Evolutionary conservation across 345 rosid genomes (phyloP).

Genomic region (Gossypium rotundifolium): DNA sequence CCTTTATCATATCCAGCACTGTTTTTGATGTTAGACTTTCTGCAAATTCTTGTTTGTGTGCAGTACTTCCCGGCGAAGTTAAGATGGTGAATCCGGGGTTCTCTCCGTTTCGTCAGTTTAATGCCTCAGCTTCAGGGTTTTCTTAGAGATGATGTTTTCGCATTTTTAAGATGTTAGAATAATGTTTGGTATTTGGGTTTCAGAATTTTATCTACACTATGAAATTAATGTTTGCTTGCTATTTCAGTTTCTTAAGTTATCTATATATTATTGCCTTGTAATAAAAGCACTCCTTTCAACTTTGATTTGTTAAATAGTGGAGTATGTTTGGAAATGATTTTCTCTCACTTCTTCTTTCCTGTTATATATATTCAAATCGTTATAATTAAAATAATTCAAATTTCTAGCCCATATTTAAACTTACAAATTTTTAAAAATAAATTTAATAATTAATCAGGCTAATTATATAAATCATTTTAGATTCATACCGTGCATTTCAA

Average conservation of each 20-base stretch:
- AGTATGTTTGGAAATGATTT: not conserved
- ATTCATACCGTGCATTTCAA: too few species aligned
- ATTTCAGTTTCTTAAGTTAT: not conserved
- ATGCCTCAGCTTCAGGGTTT: not conserved
- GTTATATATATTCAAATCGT: not conserved
- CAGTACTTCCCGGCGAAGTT: conserved; percentile 39
- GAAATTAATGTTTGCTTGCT: not conserved
- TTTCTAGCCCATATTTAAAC: too few species aligned
- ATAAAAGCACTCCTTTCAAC: not conserved
- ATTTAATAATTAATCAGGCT: too few species aligned
- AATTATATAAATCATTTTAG: too few species aligned
- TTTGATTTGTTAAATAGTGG: not conserved
- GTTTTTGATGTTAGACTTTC: not conserved
- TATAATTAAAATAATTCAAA: too few species aligned
- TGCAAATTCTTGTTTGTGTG: not conserved
- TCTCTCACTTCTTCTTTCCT: not conserved
- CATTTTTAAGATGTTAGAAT: not conserved
- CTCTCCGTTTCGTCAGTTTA: not conserved
- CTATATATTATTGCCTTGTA: not conserved
- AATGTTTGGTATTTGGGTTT: not conserved
- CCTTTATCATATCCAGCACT: not conserved
- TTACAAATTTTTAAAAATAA: too few species aligned
- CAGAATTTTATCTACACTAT: not conserved
- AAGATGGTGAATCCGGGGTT: conserved; percentile 29
- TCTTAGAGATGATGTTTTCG: not conserved